Percentiles rank a stretch among this genome's conserved stretches.
These are phyloP conservation scores for Dendrobium catenatum DNA, from an alignment of 106 monocot genomes.

Conservation along the genomic window DNA sequence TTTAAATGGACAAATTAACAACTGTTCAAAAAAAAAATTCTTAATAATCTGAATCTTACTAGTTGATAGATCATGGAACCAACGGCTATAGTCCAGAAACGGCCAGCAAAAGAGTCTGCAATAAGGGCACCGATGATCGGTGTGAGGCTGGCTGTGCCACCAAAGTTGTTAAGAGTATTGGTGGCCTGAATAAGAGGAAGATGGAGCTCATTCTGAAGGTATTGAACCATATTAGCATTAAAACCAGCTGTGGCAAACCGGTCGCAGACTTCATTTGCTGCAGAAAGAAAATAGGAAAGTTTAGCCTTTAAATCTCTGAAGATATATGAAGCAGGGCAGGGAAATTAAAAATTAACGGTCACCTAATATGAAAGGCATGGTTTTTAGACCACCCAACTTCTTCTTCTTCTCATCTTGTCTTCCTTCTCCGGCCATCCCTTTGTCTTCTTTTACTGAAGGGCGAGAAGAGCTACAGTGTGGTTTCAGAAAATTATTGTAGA, in stretches of 20 bases:
- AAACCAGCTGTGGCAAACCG: conserved; percentile 51
- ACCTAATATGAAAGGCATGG: conserved; percentile 13
- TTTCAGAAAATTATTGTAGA: neutral
- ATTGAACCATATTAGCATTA: conserved; percentile 64
- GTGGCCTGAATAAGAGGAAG: conserved; percentile 61
- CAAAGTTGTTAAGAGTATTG: conserved; percentile 59
- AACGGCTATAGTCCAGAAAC: conserved; percentile 62
- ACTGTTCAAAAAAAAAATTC: too few species aligned
- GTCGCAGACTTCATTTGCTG: conserved; percentile 61
- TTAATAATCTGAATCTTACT: conserved; percentile 1
- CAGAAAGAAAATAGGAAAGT: neutral
- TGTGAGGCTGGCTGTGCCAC: conserved; percentile 46
- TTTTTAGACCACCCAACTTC: conserved; percentile 3
- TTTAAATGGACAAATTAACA: too few species aligned
- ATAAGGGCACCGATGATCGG: conserved; percentile 52
- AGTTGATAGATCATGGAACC: conserved; percentile 53
- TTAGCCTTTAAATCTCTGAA: neutral
- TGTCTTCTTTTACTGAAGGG: neutral
- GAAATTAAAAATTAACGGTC: neutral
- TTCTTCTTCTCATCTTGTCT: neutral
- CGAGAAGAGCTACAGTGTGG: neutral
- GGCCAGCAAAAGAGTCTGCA: conserved; percentile 70
- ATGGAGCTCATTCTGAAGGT: conserved; percentile 61
- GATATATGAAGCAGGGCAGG: neutral
- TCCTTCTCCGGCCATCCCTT: conserved; percentile 1